Evolutionary conservation across 441 rosid genomes (phyloP).

Genomic region (Gossypium trilobum): DNA sequence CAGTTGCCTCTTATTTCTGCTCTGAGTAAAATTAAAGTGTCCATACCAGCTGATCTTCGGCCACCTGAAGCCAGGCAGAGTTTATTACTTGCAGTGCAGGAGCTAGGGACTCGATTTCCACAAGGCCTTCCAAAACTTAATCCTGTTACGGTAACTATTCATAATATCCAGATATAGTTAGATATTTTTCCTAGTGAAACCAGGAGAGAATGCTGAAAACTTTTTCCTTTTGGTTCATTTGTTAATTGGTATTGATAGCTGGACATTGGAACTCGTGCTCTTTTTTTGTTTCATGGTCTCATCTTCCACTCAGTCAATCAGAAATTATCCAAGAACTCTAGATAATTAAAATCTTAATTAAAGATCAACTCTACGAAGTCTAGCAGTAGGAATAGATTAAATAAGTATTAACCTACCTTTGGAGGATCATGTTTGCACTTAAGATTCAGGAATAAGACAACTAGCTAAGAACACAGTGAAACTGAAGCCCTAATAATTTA

Average conservation of each 20-base stretch:
- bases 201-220: background rate
- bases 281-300: background rate
- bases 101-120: constrained; percentile 70
- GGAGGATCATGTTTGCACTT: background rate
- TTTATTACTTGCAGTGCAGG: constrained; percentile 78
- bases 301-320: background rate
- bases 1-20: constrained; percentile 80
- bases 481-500: background rate
- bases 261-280: background rate
- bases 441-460: background rate
- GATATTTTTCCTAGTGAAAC: background rate
- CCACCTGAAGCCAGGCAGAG: constrained; percentile 94
- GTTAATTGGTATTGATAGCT: background rate
- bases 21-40: constrained; percentile 65
- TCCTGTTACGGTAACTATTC: constrained; percentile 68
- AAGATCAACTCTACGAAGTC: background rate
- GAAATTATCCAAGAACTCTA: background rate
- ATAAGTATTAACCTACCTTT: background rate
- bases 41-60: constrained; percentile 82
- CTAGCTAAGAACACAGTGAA: background rate
- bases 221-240: background rate
- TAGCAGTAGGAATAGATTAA: background rate
- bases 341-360: background rate
- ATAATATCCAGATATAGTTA: background rate
- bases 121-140: constrained; percentile 92